Base-by-base conservation (phyloP, 495 filamentous ascomycete genomes). In the Penicillium diatomitis region DNA sequence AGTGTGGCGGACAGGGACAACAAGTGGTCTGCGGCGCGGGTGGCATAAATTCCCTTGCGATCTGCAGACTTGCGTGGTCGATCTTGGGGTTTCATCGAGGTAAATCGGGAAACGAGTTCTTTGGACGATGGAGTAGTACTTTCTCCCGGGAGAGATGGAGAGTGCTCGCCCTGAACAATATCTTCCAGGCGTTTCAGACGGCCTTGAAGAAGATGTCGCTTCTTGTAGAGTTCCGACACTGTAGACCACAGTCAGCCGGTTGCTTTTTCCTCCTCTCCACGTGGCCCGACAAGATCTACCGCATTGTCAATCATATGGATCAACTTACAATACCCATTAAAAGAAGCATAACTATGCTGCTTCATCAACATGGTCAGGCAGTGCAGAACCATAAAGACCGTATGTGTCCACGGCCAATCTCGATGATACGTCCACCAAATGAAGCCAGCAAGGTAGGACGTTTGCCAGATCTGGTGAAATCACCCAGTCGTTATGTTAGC, bases 371-470 rank as follows among this genome's bases (percentile, higher is more conserved):
- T 81, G 1, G 82, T 78, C 49, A 87, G 55, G 10, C 75, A 77
- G 55, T 89, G 85, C 40, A 89, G 67, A 3, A 86, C 81, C 32
- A 86, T 83, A 62, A 85, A 88, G 29, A 87, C 75, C 27, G 75
- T 76, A 57, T 78, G 84, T 31, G 86, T 84, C 85, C 85, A 89
- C 12, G 83, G 80, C 85, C 85, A 89, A 39, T 86, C 79, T 4
- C 82, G 69, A 56, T 79, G 71, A 45, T 80, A 69, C 0, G 83
- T 79, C 64, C 82, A 79, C 38, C 74, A 72, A 33, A 87, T 65
- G 8, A 79, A 73, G 6, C 65, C 66, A 9, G 60, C 74, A 41
- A 88, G 71, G 48, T 81, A 87, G 20, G 73, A 41, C 0, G 69
- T 69, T 60, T 89, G 78, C 84, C 84, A 88, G 8, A 83, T 50